Percentiles rank a stretch among this genome's conserved stretches.
Conservation (phyloP, 345 rosid genomes). For the Draba incana region DNA sequence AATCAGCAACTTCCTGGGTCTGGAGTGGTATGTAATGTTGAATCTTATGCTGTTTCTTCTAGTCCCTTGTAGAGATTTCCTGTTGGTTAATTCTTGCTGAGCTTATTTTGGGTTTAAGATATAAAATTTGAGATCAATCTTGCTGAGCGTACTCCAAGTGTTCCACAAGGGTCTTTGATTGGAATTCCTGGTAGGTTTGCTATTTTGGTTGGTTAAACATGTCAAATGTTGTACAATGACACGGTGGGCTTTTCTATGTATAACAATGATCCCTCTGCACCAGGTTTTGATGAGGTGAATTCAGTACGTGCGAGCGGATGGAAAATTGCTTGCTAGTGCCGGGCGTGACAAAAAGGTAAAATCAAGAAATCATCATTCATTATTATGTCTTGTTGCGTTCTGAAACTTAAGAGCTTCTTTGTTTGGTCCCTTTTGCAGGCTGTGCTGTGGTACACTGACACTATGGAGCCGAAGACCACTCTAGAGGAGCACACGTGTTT, state of each 20-base stretch:
- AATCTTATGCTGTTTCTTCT: background rate
- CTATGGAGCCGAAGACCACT: conserved; percentile 67
- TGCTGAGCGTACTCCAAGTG: too few species aligned
- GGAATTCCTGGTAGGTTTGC: too few species aligned
- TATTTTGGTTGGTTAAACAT: too few species aligned
- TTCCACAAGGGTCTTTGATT: too few species aligned
- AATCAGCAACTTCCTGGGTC: conserved; percentile 76
- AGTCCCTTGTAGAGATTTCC: conserved; percentile 14
- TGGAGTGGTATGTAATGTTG: conserved; percentile 56
- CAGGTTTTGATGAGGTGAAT: conserved; percentile 71
- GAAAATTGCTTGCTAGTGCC: conserved; percentile 93
- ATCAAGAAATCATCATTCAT: conserved; percentile 4
- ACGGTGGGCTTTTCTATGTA: too few species aligned
- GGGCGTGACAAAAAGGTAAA: conserved; percentile 96
- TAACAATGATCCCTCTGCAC: conserved; percentile 30
- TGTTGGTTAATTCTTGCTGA: conserved; percentile 32
- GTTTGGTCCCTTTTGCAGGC: conserved; percentile 56
- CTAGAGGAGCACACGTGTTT: conserved; percentile 81
- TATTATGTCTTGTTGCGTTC: conserved; percentile 6
- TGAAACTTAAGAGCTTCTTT: conserved; percentile 29
- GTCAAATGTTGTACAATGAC: too few species aligned
- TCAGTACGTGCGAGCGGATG: conserved; percentile 90
- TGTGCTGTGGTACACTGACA: conserved; percentile 80
- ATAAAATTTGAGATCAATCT: conserved; percentile 49
- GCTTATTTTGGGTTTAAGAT: conserved; percentile 62